Base-by-base conservation (phyloP, 176 grass and related monocot genomes). In the Cenchrus purpureus region DNA sequence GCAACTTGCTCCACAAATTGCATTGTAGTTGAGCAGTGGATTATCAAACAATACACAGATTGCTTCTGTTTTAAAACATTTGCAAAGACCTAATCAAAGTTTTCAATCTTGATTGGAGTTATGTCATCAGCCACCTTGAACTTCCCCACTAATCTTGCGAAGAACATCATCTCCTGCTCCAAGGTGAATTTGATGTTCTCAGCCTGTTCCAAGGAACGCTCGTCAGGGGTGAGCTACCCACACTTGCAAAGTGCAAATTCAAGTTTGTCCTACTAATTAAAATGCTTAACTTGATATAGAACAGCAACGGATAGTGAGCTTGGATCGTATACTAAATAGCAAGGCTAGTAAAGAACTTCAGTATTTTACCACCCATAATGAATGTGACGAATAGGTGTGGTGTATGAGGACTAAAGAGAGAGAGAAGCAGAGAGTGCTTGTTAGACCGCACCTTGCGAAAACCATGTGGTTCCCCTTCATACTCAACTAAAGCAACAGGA, bases 401-500 rank as follows among this genome's bases (percentile, higher is more conserved):
- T 42, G 43, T 29, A 17, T 12, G 68, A 56, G 7, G 22, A 8
- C 15, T 62, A 49, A 49, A 14, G 16, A 82, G 85, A 40, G 60
- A 85, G 0, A 17, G 7, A 68, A 37, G 56, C 0, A 19, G 43
- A 75, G 20, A 83, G 48, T 72, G 53, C 65, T 56, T 34, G 1
- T 13, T 42, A 16, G 7, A 98, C 25, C 25, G 25, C 25, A 25
- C 96, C 96, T 95, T 98, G 71, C 93, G 85, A 71, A 98, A 98
- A 6, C 93, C 91, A 81, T 95, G 93, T 25, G 95, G 96, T 76
- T 98, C 96, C 22, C 96, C 96, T 92, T 98, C 93, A 19, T 95
- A 98, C 82, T 98, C 93, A 53, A 98, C 83, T 81, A 98, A 92
- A 59, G 91, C 96, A 90, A 98, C 96, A 20, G 96, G 93, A 84